phyloP scores from a whole-genome alignment of 805 yeast species.

The Nakazawaea wyomingensis region DNA sequence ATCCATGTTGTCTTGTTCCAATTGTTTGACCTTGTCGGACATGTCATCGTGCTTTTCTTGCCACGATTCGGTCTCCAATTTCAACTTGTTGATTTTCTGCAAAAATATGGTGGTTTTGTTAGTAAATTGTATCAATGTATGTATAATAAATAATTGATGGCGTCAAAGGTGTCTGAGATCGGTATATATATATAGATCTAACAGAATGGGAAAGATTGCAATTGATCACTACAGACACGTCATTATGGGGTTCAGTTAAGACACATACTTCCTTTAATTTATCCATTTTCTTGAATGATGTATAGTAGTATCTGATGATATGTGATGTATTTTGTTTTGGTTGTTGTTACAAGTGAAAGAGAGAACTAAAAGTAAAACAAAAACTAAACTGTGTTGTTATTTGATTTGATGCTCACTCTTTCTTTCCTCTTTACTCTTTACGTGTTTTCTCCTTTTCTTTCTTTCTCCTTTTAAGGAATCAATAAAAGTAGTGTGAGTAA shows the following conservation, averaged over 20 bases:
- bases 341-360: not conserved
- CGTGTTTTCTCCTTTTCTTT: no score
- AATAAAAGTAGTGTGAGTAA: no score
- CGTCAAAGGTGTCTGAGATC: not conserved
- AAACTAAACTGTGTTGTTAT: no score
- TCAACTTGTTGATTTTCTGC: slow-evolving; percentile 82
- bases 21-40: slow-evolving; percentile 70
- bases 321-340: not conserved
- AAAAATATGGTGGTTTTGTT: not conserved
- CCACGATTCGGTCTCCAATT: slow-evolving; percentile 94
- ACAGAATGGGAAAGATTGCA: no score
- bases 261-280: slow-evolving; percentile 54
- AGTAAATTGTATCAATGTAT: no score
- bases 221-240: not conserved
- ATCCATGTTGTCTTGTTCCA: slow-evolving; percentile 87
- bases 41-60: slow-evolving; percentile 94
- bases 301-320: not conserved
- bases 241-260: no score
- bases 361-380: no score
- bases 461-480: no score
- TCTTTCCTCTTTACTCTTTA: no score
- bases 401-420: no score
- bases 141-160: not conserved
- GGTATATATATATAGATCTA: no score
- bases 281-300: no score